Percentiles rank a stretch among this genome's conserved stretches.
Evolutionary conservation across 345 rosid species (phyloP).

Genomic region (Eucalyptus grandis): DNA sequence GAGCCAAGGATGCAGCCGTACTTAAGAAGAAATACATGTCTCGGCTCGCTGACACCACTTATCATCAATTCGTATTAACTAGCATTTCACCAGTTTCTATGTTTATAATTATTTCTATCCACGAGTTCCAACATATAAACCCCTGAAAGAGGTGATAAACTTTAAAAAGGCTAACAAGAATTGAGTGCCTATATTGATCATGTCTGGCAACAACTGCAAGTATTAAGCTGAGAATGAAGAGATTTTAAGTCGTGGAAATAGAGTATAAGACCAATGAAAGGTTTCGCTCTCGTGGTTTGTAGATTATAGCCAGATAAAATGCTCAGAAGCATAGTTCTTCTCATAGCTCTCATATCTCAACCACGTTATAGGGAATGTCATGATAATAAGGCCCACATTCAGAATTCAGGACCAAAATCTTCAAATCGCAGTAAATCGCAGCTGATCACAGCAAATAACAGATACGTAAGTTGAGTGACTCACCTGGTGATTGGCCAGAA

Average conservation of each 20-base stretch:
- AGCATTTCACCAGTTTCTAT: too few relatives aligned
- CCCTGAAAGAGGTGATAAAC: background rate
- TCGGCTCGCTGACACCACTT: background rate
- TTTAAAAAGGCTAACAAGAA: background rate
- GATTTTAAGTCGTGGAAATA: background rate
- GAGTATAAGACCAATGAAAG: too few relatives aligned
- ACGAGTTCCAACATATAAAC: too few relatives aligned
- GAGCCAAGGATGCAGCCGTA: too few relatives aligned
- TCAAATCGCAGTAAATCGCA: background rate
- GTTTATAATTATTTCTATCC: too few relatives aligned
- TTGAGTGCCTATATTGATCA: background rate
- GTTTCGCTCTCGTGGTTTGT: too few relatives aligned
- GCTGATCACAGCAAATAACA: background rate
- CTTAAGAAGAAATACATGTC: too few relatives aligned
- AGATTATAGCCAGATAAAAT: too few relatives aligned
- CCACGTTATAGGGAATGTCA: background rate
- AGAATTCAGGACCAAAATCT: background rate
- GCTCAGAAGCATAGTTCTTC: background rate
- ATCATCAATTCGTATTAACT: too few relatives aligned
- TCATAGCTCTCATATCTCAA: background rate
- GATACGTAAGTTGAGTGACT: background rate
- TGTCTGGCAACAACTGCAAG: background rate
- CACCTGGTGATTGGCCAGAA: slow-evolving; percentile 37
- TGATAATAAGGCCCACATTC: background rate
- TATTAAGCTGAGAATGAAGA: background rate